These are phyloP conservation scores for Fraxinus velutina DNA, from an alignment of 305 asterid genomes.

Conservation along the genomic window DNA sequence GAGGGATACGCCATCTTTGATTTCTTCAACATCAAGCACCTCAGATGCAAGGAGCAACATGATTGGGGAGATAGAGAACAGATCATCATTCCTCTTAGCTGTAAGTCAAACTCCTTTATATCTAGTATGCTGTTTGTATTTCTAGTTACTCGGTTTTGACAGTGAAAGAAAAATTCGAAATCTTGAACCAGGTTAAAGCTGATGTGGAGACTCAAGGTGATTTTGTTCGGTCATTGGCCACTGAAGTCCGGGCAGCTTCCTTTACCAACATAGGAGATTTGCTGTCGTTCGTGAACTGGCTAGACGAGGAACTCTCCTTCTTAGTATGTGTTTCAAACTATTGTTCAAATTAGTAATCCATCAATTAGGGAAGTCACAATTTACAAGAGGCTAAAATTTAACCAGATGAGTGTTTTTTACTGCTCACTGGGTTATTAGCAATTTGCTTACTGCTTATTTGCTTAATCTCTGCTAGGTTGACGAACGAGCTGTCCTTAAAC, in stretches of 20 bases:
- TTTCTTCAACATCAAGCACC: slow-evolving; percentile 56
- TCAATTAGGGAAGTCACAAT: not conserved
- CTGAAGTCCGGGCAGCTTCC: slow-evolving; percentile 82
- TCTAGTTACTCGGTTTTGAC: slow-evolving; percentile 21
- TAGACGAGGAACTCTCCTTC: slow-evolving; percentile 92
- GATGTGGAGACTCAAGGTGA: slow-evolving; percentile 98
- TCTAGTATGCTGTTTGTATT: not conserved
- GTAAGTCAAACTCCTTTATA: slow-evolving; percentile 44
- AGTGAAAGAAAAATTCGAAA: not conserved
- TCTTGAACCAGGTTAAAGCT: slow-evolving; percentile 79
- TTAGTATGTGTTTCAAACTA: slow-evolving; percentile 45
- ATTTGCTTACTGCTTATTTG: slow-evolving; percentile 1
- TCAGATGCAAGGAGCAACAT: slow-evolving; percentile 84
- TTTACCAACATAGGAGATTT: slow-evolving; percentile 65
- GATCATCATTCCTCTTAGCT: slow-evolving; percentile 85
- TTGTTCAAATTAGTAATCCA: not conserved
- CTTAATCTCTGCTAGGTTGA: slow-evolving; percentile 56
- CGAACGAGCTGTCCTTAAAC: slow-evolving; percentile 93
- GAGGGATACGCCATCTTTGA: slow-evolving; percentile 64
- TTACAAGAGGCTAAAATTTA: not conserved
- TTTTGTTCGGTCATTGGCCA: slow-evolving; percentile 80
- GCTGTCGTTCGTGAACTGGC: slow-evolving; percentile 90
- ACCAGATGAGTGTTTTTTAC: not conserved
- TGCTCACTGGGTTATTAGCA: not conserved
- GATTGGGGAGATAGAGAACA: slow-evolving; percentile 97